Percentiles rank a stretch among this genome's conserved stretches.
Conservation (phyloP, 2,329 filamentous ascomycete species). For the Penicillium sp. region DNA sequence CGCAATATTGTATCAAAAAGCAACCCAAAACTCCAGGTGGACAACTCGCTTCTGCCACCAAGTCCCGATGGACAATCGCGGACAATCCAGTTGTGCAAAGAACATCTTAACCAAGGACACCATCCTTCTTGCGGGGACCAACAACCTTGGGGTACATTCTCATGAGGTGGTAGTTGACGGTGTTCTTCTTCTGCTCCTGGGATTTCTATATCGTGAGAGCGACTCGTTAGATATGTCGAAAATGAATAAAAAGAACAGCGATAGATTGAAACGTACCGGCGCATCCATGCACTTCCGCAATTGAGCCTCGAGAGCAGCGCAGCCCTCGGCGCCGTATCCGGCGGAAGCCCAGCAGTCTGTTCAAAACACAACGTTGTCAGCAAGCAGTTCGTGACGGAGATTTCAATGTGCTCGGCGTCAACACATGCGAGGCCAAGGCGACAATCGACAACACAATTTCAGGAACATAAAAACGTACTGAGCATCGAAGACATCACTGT, state of each 20-base stretch:
- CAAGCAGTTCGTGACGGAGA: neutral
- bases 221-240: neutral
- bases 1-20: conserved; percentile 14
- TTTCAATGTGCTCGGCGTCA: neutral
- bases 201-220: conserved; percentile 51
- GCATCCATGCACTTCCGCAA: conserved; percentile 75
- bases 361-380: conserved; percentile 15
- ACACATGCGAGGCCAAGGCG: neutral
- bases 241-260: neutral
- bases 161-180: conserved; percentile 87
- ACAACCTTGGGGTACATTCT: conserved; percentile 74
- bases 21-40: conserved; percentile 21
- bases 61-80: neutral
- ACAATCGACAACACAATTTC: neutral
- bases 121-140: conserved; percentile 66
- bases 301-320: conserved; percentile 59
- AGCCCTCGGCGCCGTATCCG: conserved; percentile 55
- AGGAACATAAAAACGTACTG: conserved; percentile 50
- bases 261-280: conserved; percentile 53
- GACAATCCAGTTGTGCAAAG: conserved; percentile 3
- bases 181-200: conserved; percentile 62
- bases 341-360: conserved; percentile 50
- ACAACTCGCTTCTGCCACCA: conserved; percentile 9
- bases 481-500: conserved; percentile 66
- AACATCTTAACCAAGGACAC: conserved; percentile 34